Conservation (phyloP, 768 basidiomycete genomes). For the Psilocybe sp. region DNA sequence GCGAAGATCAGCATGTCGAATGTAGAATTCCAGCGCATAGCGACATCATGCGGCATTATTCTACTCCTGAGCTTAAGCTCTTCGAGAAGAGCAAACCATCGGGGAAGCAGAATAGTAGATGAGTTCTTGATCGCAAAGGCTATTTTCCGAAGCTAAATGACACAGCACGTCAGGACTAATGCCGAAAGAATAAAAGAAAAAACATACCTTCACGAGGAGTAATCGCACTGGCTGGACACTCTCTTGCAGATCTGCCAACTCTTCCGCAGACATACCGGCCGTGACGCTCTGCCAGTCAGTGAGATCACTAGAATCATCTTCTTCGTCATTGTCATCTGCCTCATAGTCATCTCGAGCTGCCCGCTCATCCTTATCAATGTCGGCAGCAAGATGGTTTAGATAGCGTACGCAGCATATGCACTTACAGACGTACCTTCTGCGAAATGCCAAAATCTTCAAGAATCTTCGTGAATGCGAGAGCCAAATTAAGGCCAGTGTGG, state of each 20-base stretch:
- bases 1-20: too few species aligned
- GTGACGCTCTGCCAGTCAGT: not conserved
- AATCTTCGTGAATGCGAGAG: not conserved
- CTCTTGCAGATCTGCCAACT: not conserved
- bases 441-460: conserved; percentile 1
- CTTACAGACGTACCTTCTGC: not conserved
- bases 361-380: too few species aligned
- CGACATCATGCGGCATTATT: too few species aligned
- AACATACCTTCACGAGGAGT: not conserved
- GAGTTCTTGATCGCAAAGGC: not conserved
- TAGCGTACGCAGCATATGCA: too few species aligned
- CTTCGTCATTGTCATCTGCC: not conserved
- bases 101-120: not conserved
- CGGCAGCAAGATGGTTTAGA: too few species aligned
- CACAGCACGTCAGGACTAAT: not conserved
- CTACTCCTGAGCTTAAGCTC: too few species aligned
- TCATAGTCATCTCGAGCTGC: not conserved
- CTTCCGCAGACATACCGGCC: not conserved
- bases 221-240: not conserved
- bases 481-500: not conserved
- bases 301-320: not conserved
- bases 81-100: too few species aligned
- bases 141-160: not conserved
- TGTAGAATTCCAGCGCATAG: too few species aligned
- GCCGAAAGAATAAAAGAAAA: not conserved